Evolutionary conservation across 768 basidiomycete genomes (phyloP).

Genomic region (Collybia sordida): DNA sequence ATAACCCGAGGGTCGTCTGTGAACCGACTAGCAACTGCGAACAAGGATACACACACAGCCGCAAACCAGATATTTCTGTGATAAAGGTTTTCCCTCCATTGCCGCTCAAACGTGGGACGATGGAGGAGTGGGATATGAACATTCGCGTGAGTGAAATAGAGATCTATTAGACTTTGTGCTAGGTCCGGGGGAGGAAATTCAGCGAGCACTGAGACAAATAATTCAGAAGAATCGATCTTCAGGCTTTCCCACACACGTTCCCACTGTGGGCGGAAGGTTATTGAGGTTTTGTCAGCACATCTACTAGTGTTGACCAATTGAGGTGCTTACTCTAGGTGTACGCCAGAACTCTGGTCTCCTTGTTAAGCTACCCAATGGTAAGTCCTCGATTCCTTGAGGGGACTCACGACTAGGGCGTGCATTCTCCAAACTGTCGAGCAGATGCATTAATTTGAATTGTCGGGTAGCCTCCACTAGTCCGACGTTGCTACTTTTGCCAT

Average conservation of each 20-base stretch:
- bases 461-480: constrained; percentile 54
- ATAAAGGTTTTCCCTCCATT: constrained; percentile 55
- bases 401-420: constrained; percentile 7
- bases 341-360: constrained; percentile 56
- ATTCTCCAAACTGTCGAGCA: constrained; percentile 32
- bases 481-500: constrained; percentile 60
- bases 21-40: constrained; percentile 71
- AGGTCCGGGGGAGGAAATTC: constrained; percentile 69
- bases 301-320: no score
- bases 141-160: constrained; percentile 69
- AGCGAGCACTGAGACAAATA: constrained; percentile 32
- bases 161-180: constrained; percentile 53
- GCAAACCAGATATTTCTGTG: constrained; percentile 59
- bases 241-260: constrained; percentile 55
- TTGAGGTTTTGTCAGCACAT: constrained; percentile 1
- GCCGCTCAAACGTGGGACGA: constrained; percentile 63
- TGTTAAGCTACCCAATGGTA: constrained; percentile 10
- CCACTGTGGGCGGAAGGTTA: constrained; percentile 42
- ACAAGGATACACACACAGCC: constrained; percentile 58
- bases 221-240: constrained; percentile 25
- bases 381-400: constrained; percentile 11
- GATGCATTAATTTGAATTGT: constrained; percentile 51
- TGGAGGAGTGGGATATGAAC: constrained; percentile 67
- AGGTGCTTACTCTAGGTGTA: constrained; percentile 50
- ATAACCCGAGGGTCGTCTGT: constrained; percentile 61